phyloP scores from a whole-genome alignment of 2,329 filamentous ascomycete genomes.

The Penicillium janthinellum region DNA sequence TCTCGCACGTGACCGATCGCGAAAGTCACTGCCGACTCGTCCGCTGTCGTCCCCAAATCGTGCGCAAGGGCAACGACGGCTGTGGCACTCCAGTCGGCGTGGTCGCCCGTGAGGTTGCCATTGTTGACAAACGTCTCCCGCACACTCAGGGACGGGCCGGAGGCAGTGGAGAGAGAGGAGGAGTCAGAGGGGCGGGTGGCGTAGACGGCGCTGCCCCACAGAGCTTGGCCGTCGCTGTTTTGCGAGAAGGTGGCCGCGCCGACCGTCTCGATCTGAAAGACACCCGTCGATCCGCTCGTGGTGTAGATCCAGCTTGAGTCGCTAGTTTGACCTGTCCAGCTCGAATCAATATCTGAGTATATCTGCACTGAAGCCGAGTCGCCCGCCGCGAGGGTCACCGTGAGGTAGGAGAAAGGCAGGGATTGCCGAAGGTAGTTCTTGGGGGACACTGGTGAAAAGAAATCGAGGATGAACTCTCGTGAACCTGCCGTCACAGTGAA shows the following conservation, averaged over 20 bases:
- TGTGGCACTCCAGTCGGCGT: conserved; percentile 28
- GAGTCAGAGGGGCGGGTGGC: conserved; percentile 33
- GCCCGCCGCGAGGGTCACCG: conserved; percentile 33
- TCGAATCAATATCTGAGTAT: conserved; percentile 44
- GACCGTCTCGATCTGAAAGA: conserved; percentile 34
- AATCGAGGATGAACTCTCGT: conserved; percentile 41
- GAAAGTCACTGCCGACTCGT: conserved; percentile 37
- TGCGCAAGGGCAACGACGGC: conserved; percentile 40
- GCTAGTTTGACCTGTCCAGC: conserved; percentile 40
- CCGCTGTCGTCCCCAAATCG: conserved; percentile 34
- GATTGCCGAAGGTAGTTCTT: conserved; percentile 44
- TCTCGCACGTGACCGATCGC: conserved; percentile 42
- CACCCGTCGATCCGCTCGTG: conserved; percentile 26
- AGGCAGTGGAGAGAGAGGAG: conserved; percentile 28
- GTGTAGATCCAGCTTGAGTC: conserved; percentile 27
- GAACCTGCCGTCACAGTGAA: conserved; percentile 40
- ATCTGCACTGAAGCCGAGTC: conserved; percentile 37
- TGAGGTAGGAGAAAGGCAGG: conserved; percentile 46
- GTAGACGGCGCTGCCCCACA: conserved; percentile 44
- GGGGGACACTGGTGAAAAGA: conserved; percentile 46
- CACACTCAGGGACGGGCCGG: conserved; percentile 28
- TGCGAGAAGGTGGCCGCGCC: conserved; percentile 32
- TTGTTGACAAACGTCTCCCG: conserved; percentile 34
- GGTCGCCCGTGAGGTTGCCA: conserved; percentile 29
- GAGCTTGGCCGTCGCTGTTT: conserved; percentile 36